Evolutionary conservation across 352 stramenopile genomes (phyloP), one percentile per base, ranked within the genome.

Genomic region (Phytophthora quininea): DNA sequence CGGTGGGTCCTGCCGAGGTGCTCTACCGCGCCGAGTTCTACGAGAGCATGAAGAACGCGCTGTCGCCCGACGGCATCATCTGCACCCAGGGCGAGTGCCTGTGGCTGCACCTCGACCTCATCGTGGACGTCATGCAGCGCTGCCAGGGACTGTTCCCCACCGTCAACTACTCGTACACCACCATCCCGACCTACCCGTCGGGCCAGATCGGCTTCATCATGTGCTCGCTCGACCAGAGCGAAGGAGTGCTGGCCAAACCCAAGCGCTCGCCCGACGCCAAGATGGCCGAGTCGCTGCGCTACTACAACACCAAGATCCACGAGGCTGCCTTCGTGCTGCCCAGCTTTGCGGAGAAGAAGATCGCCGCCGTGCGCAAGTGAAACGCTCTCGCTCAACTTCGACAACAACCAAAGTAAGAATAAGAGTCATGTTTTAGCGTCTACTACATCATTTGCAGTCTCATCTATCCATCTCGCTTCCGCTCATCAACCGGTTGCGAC

Each of bases 191-290:
- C 29, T 99, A 99, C 88, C 98, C 98, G 8, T 98, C 90, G 45
- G 98, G 97, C 47, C 97, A 99, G 79, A 99, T 99, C 80, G 98
- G 97, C 38, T 99, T 99, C 73, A 95, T 98, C 65, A 80, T 98
- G 69, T 96, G 88, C 80, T 90, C 88, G 57, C 74, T 94, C 11
- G 85, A 93, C 67, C 72, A 95, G 33, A 80, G 71, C 59, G 61
- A 73, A 9, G 73, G 79, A 27, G 78, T 76, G 10, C 65, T 95
- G 59, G 70, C 71, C 58, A 89, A 84, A 71, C 85, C 88, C 51
- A 93, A 93, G 84, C 86, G 86, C 54, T 49, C 52, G 61, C 84
- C 86, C 4, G 76, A 74, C 31, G 69, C 58, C 24, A 76, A 85
- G 61, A 83, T 91, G 76, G 64, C 74, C 32, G 80, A 94, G 51